Evolutionary conservation across 345 rosid genomes (phyloP), one percentile per base, ranked within the genome.

Genomic region (Noccaea caerulescens): DNA sequence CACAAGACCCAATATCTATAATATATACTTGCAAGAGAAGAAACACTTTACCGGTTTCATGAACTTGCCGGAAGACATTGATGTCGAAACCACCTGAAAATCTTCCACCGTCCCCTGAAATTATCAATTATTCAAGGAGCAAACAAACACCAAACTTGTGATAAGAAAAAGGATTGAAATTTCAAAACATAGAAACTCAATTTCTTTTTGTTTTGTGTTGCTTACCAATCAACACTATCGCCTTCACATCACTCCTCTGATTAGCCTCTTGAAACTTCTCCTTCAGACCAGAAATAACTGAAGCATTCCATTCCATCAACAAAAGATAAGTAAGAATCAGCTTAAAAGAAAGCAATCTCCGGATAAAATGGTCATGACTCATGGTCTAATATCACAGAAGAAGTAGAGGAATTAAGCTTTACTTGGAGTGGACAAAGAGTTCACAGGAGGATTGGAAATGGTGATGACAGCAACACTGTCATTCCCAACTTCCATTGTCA

Each of bases 81-180:
- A 93, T 87, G 58, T 93, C 98, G 23, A 93, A 93, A 32, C 98
- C 98, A 51, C 93, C 98, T 0, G 91, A 93, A 77, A 91, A 93
- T 78, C 88, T 89, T 72, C 96, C 90, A 63, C 84, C 81, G 36
- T 87, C 82, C 63, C 98, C 98, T 93, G 77, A 41, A 63, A 59
- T 34, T 13, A 73, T 10, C 68, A 51, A 33, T 23, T 12, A 58
- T 34, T 74, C 50, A 59, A 49, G 0, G 34, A 33, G 42, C 23
- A 65, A 67, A 64, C 12, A 47, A 30, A 50, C 23, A 14, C 16
- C 41, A 52, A 49, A 55, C 27, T 7, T 27, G n/a, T 16, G 20
- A 30, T 57, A 41, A 36, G 34, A 20, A 56, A 56, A 73, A 30
- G 42, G 16, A 57, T 1, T 23, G 10, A 79, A 32, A 12, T 44